Evolutionary conservation across 2,329 filamentous ascomycete species (phyloP).

Genomic region (Pezicula rhizophila): DNA sequence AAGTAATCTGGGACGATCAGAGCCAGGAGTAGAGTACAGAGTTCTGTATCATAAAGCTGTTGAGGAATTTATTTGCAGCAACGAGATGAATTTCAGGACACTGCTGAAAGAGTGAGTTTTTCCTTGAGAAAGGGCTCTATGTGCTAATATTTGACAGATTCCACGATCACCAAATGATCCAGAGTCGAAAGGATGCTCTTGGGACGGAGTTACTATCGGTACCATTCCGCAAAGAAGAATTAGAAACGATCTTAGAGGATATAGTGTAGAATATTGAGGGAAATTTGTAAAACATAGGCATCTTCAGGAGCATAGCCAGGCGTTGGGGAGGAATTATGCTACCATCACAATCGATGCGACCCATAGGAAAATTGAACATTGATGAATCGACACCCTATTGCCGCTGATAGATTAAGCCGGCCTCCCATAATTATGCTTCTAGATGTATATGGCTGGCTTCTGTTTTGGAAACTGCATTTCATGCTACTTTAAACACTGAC

Average conservation of each 20-base stretch:
- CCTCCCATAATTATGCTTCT: too few species aligned
- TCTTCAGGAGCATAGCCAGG: slow-evolving; percentile 10
- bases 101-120: slow-evolving; percentile 76
- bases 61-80: slow-evolving; percentile 95
- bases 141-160: slow-evolving; percentile 51
- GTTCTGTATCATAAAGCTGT: slow-evolving; percentile 91
- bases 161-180: slow-evolving; percentile 96
- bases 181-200: slow-evolving; percentile 75
- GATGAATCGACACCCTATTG: too few species aligned
- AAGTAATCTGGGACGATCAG: slow-evolving; percentile 15
- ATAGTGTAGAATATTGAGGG: slow-evolving; percentile 30
- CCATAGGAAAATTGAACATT: too few species aligned
- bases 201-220: slow-evolving; percentile 82
- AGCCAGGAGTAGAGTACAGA: slow-evolving; percentile 76
- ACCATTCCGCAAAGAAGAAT: slow-evolving; percentile 80
- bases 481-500: too few species aligned
- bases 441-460: too few species aligned
- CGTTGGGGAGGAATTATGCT: too few species aligned
- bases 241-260: slow-evolving; percentile 85
- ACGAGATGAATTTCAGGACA: slow-evolving; percentile 91
- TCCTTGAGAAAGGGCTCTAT: not conserved
- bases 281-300: not conserved
- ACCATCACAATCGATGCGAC: too few species aligned
- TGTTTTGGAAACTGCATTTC: too few species aligned
- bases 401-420: too few species aligned